Percentiles rank a stretch among this genome's conserved stretches.
Conservation (phyloP, 202 grass and related monocot species). For the Zizania palustris region DNA sequence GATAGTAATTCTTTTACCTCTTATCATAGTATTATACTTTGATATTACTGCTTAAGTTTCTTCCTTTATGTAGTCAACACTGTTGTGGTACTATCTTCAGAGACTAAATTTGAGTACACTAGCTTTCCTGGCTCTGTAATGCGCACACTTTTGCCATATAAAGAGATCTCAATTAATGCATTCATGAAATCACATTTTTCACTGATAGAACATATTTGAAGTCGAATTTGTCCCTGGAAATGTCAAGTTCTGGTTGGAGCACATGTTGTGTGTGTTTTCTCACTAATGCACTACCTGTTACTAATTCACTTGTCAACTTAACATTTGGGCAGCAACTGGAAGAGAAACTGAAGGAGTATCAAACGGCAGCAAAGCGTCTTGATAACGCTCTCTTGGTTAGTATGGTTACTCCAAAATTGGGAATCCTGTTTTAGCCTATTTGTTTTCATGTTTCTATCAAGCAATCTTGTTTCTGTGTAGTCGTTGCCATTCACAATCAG, state of each 20-base stretch:
- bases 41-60: neutral
- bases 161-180: neutral
- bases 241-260: conserved; percentile 11
- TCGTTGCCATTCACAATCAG: neutral
- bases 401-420: conserved; percentile 28
- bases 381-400: conserved; percentile 81
- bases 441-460: conserved; percentile 13
- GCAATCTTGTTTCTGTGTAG: neutral
- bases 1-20: neutral
- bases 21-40: conserved; percentile 4
- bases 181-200: neutral
- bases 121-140: conserved; percentile 6
- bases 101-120: neutral
- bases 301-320: conserved; percentile 30
- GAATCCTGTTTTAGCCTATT: conserved; percentile 14
- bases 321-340: conserved; percentile 58
- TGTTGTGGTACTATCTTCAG: neutral
- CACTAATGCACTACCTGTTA: neutral
- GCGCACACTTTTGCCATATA: neutral
- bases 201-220: neutral
- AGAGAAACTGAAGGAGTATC: conserved; percentile 77
- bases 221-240: conserved; percentile 2
- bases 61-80: neutral
- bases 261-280: neutral
- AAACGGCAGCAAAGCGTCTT: conserved; percentile 69